phyloP scores from a whole-genome alignment of 1,284 basidiomycete genomes.

The Taiwanofungus camphoratus region DNA sequence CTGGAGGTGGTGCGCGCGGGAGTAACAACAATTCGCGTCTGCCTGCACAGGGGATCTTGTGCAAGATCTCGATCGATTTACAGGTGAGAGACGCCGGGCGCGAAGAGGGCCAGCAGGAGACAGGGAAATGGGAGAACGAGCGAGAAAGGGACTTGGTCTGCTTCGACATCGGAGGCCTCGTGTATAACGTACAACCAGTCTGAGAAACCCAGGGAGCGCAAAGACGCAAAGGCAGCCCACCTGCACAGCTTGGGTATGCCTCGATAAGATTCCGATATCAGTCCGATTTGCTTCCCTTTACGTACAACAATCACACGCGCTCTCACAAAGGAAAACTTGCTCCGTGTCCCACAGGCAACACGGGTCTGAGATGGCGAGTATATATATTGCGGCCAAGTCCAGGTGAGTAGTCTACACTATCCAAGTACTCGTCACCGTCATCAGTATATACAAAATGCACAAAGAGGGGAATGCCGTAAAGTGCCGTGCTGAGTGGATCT shows the following conservation, averaged over 20 bases:
- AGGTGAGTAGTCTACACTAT: constrained; percentile 19
- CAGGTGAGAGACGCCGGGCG: no score
- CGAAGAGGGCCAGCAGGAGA: no score
- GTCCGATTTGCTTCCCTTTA: not conserved
- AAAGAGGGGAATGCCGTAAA: constrained; percentile 18
- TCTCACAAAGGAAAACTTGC: constrained; percentile 7
- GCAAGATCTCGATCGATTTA: no score
- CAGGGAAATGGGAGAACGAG: no score
- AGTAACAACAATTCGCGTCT: no score
- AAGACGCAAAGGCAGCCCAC: not conserved
- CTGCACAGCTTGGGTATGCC: not conserved
- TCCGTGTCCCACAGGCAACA: no score
- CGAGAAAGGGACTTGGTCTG: no score
- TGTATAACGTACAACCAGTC: no score
- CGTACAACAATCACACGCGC: not conserved
- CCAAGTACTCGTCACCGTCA: constrained; percentile 17
- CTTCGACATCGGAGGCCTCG: no score
- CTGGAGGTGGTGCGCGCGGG: no score
- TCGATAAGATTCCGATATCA: not conserved
- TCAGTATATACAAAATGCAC: constrained; percentile 12
- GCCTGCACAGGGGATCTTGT: no score
- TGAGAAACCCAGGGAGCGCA: no score
- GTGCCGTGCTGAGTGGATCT: constrained; percentile 22
- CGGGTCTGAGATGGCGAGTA: constrained; percentile 12
- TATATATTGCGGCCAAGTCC: constrained; percentile 12